A percentile compares a stretch with the other conserved stretches of the same genome.
These are phyloP conservation scores for Debaryomycetaceae sp. DNA, from an alignment of 1,139 yeast genomes.

Conservation along the genomic window DNA sequence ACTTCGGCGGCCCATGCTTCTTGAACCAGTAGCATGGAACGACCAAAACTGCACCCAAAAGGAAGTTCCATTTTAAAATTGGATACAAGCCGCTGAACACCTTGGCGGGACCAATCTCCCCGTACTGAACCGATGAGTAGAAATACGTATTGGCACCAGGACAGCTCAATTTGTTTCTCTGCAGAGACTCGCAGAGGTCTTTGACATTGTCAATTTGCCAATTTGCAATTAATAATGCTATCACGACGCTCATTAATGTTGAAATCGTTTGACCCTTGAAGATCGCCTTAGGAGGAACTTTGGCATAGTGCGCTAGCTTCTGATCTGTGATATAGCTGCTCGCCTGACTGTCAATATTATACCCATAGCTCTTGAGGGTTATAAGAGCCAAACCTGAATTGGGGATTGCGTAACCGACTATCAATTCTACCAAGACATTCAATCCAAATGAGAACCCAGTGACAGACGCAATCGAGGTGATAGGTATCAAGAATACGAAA, in stretches of 20 bases:
- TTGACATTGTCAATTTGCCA: conserved; percentile 24
- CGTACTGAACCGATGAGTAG: conserved; percentile 32
- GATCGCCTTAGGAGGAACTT: conserved; percentile 32
- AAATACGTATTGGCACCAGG: conserved; percentile 32
- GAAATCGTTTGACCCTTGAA: conserved; percentile 33
- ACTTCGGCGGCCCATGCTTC: conserved; percentile 25
- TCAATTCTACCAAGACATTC: conserved; percentile 37
- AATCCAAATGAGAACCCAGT: conserved; percentile 38
- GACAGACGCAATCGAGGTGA: conserved; percentile 34
- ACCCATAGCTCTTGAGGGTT: conserved; percentile 36
- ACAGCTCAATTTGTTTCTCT: conserved; percentile 27
- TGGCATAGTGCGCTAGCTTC: conserved; percentile 33
- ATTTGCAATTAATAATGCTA: conserved; percentile 26
- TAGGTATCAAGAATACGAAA: conserved; percentile 32
- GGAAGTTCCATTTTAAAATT: conserved; percentile 30
- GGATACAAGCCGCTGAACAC: conserved; percentile 33
- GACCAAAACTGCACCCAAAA: conserved; percentile 27
- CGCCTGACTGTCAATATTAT: conserved; percentile 35
- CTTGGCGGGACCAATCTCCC: conserved; percentile 34
- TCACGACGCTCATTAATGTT: conserved; percentile 20
- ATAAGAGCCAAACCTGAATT: conserved; percentile 37
- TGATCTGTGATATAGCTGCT: conserved; percentile 35
- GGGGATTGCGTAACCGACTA: conserved; percentile 38
- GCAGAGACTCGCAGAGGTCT: conserved; percentile 24
- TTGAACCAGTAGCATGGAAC: conserved; percentile 26